These are phyloP conservation scores for Chlamydomonas sp. DNA, from an alignment of 139 green algal genomes.

Conservation along the genomic window DNA sequence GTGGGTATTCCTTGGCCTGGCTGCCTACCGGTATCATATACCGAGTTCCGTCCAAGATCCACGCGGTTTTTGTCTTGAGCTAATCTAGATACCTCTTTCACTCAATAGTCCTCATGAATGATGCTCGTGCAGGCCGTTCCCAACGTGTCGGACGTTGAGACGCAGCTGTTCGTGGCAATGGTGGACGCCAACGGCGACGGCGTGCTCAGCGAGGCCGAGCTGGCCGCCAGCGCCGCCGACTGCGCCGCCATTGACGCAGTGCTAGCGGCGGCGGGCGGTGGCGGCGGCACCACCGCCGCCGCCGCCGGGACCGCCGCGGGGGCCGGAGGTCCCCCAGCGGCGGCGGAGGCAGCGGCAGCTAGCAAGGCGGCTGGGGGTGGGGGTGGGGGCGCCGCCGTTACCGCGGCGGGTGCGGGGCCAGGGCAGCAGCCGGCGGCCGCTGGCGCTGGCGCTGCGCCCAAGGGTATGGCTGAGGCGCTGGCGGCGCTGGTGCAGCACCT, in stretches of 20 bases:
- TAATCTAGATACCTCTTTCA: background rate
- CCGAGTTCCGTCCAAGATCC: too few species aligned
- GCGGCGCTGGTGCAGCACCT: conserved; percentile 13
- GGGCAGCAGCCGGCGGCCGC: background rate
- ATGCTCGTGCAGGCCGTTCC: conserved; percentile 25
- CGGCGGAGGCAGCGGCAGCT: background rate
- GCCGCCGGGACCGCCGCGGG: background rate
- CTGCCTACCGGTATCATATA: background rate
- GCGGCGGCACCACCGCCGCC: background rate
- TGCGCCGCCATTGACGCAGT: conserved; percentile 15
- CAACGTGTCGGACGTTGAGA: conserved; percentile 31
- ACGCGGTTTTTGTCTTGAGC: background rate
- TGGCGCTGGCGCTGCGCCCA: too few species aligned
- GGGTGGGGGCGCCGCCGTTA: background rate
- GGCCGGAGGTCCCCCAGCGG: too few species aligned
- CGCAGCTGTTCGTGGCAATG: conserved; percentile 53
- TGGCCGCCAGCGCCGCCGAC: conserved; percentile 9
- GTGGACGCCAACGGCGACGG: conserved; percentile 44
- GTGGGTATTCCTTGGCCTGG: conserved; percentile 6
- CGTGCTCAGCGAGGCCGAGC: conserved; percentile 8
- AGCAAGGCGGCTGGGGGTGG: background rate
- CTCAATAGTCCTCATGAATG: background rate
- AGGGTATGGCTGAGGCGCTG: background rate
- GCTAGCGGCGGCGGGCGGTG: background rate
- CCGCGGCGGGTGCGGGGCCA: background rate